Conservation (phyloP, 495 filamentous ascomycete genomes). For the Lophiostoma macrostomum region DNA sequence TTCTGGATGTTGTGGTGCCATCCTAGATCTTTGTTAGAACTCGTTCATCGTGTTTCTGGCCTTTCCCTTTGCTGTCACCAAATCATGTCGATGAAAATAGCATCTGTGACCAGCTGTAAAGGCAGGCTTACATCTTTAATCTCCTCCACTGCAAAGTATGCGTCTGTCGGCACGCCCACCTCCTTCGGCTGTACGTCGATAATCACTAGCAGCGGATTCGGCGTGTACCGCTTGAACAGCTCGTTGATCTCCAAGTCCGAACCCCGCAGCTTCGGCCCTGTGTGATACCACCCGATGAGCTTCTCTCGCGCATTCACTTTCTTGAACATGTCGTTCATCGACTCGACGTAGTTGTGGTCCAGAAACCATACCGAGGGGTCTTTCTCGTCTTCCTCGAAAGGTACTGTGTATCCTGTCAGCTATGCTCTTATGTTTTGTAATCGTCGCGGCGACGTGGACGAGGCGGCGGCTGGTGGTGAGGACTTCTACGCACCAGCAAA, state of each 20-base stretch:
- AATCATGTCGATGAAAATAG: too few species aligned
- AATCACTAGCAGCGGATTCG: constrained; percentile 93
- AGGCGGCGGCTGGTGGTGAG: neutral
- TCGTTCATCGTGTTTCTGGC: too few species aligned
- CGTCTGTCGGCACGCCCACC: constrained; percentile 95
- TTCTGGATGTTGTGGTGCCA: constrained; percentile 93
- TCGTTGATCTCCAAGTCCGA: constrained; percentile 99
- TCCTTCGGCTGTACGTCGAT: constrained; percentile 99
- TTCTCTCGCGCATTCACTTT: constrained; percentile 99
- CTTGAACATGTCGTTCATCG: constrained; percentile 99
- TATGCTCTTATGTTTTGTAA: constrained; percentile 14
- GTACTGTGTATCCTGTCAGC: constrained; percentile 56
- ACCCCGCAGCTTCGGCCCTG: constrained; percentile 92
- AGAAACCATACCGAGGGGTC: constrained; percentile 99
- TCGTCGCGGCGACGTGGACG: neutral
- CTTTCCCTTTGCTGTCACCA: too few species aligned
- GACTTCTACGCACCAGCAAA: constrained; percentile 72
- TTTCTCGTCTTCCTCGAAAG: constrained; percentile 98
- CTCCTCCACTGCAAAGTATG: constrained; percentile 98
- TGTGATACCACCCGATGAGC: constrained; percentile 99
- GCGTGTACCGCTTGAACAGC: constrained; percentile 98
- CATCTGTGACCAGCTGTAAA: too few species aligned
- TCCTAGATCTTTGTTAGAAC: constrained; percentile 71
- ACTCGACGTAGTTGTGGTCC: constrained; percentile 98
- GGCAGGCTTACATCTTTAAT: constrained; percentile 95